Conservation (phyloP, 805 yeast species). For the Suhomyces kilbournensis region DNA sequence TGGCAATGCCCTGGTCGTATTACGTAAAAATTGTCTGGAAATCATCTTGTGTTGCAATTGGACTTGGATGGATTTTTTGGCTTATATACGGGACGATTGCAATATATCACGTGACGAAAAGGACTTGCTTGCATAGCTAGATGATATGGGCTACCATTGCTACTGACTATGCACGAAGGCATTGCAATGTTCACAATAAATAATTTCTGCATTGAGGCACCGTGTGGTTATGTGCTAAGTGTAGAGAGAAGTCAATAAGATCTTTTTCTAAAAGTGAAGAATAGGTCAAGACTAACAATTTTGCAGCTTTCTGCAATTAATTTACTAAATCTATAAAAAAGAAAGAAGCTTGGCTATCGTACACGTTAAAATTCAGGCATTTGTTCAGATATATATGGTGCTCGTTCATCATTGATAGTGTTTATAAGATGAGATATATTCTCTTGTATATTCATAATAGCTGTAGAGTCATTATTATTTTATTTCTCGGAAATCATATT, state of each 20-base stretch:
- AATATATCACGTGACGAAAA: constrained; percentile 2
- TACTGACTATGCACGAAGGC: background rate
- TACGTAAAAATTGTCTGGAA: constrained; percentile 19
- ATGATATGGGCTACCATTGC: background rate
- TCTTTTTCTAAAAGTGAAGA: too few relatives aligned
- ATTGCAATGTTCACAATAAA: background rate
- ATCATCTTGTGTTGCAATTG: constrained; percentile 12
- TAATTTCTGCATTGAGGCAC: too few relatives aligned
- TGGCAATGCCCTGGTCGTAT: constrained; percentile 4
- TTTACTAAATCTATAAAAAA: background rate
- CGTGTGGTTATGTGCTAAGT: too few relatives aligned
- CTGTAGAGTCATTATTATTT: background rate
- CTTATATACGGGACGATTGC: constrained; percentile 2
- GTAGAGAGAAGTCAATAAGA: too few relatives aligned
- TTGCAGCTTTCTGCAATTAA: background rate
- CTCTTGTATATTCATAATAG: background rate
- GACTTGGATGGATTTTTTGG: background rate
- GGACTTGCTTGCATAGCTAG: background rate
- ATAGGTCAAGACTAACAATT: too few relatives aligned
- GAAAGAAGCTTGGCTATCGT: too few relatives aligned
- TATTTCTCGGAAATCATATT: constrained; percentile 32
- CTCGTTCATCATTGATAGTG: too few relatives aligned
- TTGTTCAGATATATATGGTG: too few relatives aligned
- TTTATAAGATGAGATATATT: too few relatives aligned
- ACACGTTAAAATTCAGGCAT: too few relatives aligned